Evolutionary conservation across 495 filamentous ascomycete genomes (phyloP).

Genomic region (Saxophila tyrrhenica): DNA sequence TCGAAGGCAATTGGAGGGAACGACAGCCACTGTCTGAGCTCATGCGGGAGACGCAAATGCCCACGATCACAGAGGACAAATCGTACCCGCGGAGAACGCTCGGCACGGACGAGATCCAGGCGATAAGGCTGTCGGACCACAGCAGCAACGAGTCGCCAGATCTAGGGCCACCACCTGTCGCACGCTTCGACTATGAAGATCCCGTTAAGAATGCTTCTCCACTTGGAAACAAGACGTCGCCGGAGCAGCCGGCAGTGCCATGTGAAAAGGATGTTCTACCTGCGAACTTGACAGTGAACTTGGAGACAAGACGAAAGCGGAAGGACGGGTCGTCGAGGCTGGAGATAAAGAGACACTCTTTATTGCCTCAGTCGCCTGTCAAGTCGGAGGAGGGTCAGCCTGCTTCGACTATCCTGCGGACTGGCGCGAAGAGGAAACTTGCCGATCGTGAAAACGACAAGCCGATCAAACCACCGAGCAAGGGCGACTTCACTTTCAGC

Average conservation of each 20-base stretch:
- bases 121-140: slow-evolving; percentile 16
- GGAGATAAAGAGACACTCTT: slow-evolving; percentile 16
- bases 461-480: slow-evolving; percentile 20
- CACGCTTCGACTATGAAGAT: slow-evolving; percentile 51
- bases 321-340: slow-evolving; percentile 34
- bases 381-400: slow-evolving; percentile 9
- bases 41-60: slow-evolving; percentile 35
- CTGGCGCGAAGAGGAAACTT: slow-evolving; percentile 53
- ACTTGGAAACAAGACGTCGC: slow-evolving; percentile 13
- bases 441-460: slow-evolving; percentile 39
- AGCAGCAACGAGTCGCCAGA: slow-evolving; percentile 48
- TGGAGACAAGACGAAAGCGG: slow-evolving; percentile 42
- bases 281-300: slow-evolving; percentile 31
- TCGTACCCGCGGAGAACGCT: slow-evolving; percentile 59
- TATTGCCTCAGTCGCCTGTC: slow-evolving; percentile 17
- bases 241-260: slow-evolving; percentile 11
- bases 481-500: slow-evolving; percentile 42
- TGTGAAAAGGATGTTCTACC: slow-evolving; percentile 18
- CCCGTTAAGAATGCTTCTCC: slow-evolving; percentile 43
- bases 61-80: slow-evolving; percentile 77
- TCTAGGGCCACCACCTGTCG: slow-evolving; percentile 53
- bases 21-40: slow-evolving; percentile 14
- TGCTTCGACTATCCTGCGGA: slow-evolving; percentile 26
- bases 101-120: slow-evolving; percentile 30
- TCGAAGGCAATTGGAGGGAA: slow-evolving; percentile 16